Evolutionary conservation across 805 yeast genomes (phyloP).

Genomic region (Vanderwaltozyma tropicalis): DNA sequence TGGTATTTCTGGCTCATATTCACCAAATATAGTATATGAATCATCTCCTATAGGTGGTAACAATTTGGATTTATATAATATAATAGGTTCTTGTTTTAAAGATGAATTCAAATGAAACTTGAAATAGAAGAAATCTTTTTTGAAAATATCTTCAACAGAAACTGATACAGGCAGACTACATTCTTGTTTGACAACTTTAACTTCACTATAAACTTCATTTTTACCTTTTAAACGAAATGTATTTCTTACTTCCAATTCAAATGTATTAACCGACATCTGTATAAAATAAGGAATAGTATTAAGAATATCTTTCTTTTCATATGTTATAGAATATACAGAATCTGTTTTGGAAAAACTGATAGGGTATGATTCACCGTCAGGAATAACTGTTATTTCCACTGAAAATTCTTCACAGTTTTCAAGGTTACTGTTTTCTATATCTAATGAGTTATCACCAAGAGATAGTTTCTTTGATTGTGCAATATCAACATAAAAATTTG

Average conservation of each 20-base stretch:
- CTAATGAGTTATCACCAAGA: constrained; percentile 14
- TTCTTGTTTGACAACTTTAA: constrained; percentile 6
- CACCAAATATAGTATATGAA: constrained; percentile 13
- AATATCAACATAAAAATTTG: constrained; percentile 12
- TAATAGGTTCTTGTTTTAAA: constrained; percentile 15
- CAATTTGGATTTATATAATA: constrained; percentile 14
- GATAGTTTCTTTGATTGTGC: constrained; percentile 10
- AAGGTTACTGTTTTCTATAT: constrained; percentile 7
- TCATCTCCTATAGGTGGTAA: constrained; percentile 2
- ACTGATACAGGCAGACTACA: constrained; percentile 23
- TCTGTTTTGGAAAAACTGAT: neutral
- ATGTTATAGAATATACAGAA: constrained; percentile 1
- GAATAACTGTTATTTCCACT: constrained; percentile 4
- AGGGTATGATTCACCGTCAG: neutral
- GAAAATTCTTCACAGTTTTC: constrained; percentile 3
- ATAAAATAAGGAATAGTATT: constrained; percentile 12
- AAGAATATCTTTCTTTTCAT: constrained; percentile 1
- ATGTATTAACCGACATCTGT: constrained; percentile 10
- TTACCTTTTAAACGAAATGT: constrained; percentile 7
- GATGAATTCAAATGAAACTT: constrained; percentile 23
- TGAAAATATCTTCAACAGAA: constrained; percentile 26
- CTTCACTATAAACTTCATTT: constrained; percentile 10
- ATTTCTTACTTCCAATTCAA: constrained; percentile 8
- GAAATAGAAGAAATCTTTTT: constrained; percentile 19
- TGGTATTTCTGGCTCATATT: constrained; percentile 12